phyloP scores from a whole-genome alignment of 2,329 filamentous ascomycete genomes.

The Myriosclerotinia duriaeana region DNA sequence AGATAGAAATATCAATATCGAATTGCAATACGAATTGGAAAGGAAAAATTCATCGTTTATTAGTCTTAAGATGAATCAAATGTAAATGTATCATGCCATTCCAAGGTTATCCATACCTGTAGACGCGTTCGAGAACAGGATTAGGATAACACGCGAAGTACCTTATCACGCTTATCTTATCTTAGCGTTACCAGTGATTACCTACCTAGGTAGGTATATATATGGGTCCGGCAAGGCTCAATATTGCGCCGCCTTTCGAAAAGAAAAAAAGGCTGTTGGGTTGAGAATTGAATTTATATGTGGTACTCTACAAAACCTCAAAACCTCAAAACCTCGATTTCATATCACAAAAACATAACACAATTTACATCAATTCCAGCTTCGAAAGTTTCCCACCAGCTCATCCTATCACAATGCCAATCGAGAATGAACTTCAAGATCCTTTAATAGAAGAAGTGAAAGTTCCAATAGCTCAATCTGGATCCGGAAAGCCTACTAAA shows the following conservation, averaged over 20 bases:
- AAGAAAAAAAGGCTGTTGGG: not conserved
- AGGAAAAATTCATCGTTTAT: no score
- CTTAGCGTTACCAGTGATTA: constrained; percentile 13
- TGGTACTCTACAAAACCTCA: not conserved
- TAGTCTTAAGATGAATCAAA: not conserved
- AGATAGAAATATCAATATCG: not conserved
- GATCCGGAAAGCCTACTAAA: constrained; percentile 24
- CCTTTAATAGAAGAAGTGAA: constrained; percentile 37
- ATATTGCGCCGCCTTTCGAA: no score
- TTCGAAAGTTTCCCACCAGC: not conserved
- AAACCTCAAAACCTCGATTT: no score
- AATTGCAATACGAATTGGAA: not conserved
- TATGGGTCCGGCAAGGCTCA: constrained; percentile 1
- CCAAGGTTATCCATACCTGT: no score
- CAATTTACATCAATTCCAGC: not conserved
- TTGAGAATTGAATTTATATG: not conserved
- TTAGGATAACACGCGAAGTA: constrained; percentile 2
- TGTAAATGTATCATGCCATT: constrained; percentile 7
- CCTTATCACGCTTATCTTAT: constrained; percentile 16
- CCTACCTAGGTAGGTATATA: no score
- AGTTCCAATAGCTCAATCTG: constrained; percentile 29
- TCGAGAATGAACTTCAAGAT: constrained; percentile 35
- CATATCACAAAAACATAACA: not conserved
- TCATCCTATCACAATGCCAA: constrained; percentile 32
- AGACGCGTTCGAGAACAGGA: constrained; percentile 13